Base-by-base conservation (phyloP, 2,329 filamentous ascomycete genomes). In the Tolypocladium ovalisporum region DNA sequence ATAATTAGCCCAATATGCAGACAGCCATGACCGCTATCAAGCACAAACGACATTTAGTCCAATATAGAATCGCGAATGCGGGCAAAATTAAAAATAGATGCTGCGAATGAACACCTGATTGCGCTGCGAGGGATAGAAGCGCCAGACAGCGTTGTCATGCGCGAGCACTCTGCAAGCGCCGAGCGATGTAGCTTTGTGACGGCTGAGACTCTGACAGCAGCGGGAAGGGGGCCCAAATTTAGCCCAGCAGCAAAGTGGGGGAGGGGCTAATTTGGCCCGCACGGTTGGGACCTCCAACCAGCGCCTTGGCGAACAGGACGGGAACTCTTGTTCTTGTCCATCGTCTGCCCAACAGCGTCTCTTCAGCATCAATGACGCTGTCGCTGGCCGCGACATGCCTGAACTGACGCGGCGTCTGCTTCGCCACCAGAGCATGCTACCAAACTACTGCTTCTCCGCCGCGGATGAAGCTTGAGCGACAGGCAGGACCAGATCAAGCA, bases 11-110 rank as follows among this genome's bases (percentile, higher is more conserved):
- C 29, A 35, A 35, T 17, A 22, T 7, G 47, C 47, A 52, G 19
- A 13, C 19, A 19, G n/a, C 13, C 8, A 13, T 32, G 47, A 32
- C 17, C 27, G 7, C 4, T 9, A 7, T n/a, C 47, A 8, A 27
- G 17, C 27, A 5, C 15, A 15, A 19, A 10, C 19, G 24, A 24
- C 54, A 49, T 62, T 59, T 64, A 61, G 58, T 58, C 54, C 57
- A 55, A 29, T 10, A 55, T 57, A 44, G 12, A 37, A 29, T n/a
- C 36, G 54, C 49, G 34, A 64, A 65, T 61, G 56, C 57, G 67
- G 66, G 61, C 62, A 65, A 67, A 71, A 69, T 66, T 67, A 72
- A 70, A 71, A 72, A 72, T 71, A 73, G 69, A 62, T 54, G 52
- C 44, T n/a, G 15, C 19, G 39, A 22, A 22, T 13, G 12, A 29